A percentile compares a stretch with the other conserved stretches of the same genome.
Conservation (phyloP, 1,284 basidiomycete genomes). For the Boletus smithii region DNA sequence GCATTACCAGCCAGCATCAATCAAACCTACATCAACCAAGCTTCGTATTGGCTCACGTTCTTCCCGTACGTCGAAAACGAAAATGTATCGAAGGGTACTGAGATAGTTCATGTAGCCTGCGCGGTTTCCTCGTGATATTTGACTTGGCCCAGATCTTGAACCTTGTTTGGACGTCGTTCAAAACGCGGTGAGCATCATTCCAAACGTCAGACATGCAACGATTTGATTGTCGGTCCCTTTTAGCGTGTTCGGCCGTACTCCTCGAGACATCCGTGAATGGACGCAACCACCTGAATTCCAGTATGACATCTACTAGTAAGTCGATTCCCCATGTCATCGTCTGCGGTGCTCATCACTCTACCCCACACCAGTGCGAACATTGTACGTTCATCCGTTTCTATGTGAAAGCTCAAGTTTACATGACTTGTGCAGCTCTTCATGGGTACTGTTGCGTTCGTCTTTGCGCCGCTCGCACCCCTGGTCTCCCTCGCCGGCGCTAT, state of each 20-base stretch:
- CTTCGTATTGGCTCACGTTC: conserved; percentile 92
- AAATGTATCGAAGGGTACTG: conserved; percentile 4
- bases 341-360: conserved; percentile 8
- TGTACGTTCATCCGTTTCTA: conserved; percentile 36
- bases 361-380: conserved; percentile 53
- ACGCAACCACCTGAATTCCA: conserved; percentile 94
- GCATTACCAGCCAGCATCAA: conserved; percentile 72
- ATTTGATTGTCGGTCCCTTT: conserved; percentile 1
- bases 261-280: conserved; percentile 93
- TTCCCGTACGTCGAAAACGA: conserved; percentile 63
- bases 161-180: conserved; percentile 81
- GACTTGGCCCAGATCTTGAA: conserved; percentile 96
- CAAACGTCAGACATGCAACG: background rate
- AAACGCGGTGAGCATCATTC: conserved; percentile 53
- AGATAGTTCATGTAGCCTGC: conserved; percentile 50
- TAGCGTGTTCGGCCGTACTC: conserved; percentile 90
- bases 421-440: conserved; percentile 67
- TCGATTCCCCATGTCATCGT: conserved; percentile 13
- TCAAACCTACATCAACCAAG: conserved; percentile 77
- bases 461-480: conserved; percentile 88
- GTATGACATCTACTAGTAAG: conserved; percentile 86
- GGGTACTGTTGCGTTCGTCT: conserved; percentile 82
- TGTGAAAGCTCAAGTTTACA: conserved; percentile 13
- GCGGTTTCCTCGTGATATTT: conserved; percentile 91
- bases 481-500: conserved; percentile 73